These are phyloP conservation scores for Gamarada debralockiae DNA, from an alignment of 495 filamentous ascomycete genomes.

Conservation along the genomic window DNA sequence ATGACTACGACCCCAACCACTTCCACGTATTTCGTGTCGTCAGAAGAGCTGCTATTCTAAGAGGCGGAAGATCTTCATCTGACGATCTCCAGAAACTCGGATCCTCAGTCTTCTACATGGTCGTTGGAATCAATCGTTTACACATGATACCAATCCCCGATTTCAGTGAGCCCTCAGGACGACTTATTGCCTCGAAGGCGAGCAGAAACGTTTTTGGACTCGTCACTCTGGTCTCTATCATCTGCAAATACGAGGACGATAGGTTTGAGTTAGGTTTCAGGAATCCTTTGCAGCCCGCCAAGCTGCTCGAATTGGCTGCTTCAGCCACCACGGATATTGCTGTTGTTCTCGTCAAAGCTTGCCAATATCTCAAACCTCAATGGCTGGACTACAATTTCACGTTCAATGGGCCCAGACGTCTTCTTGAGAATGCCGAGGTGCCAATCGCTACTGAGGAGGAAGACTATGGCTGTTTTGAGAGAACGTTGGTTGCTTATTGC, in stretches of 20 bases:
- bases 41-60: slow-evolving; percentile 59
- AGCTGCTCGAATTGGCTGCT: slow-evolving; percentile 73
- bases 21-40: slow-evolving; percentile 84
- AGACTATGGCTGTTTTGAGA: slow-evolving; percentile 75
- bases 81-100: slow-evolving; percentile 75
- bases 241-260: slow-evolving; percentile 71
- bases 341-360: slow-evolving; percentile 64
- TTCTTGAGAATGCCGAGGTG: slow-evolving; percentile 1
- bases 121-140: slow-evolving; percentile 77
- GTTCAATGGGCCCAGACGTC: slow-evolving; percentile 37
- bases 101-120: slow-evolving; percentile 76
- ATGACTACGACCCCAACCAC: slow-evolving; percentile 64
- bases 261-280: slow-evolving; percentile 82
- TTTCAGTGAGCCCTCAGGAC: slow-evolving; percentile 44
- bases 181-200: slow-evolving; percentile 44
- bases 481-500: slow-evolving; percentile 83
- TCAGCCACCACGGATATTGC: slow-evolving; percentile 74
- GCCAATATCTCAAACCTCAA: slow-evolving; percentile 76
- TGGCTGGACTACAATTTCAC: slow-evolving; percentile 70
- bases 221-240: slow-evolving; percentile 66
- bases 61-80: slow-evolving; percentile 52
- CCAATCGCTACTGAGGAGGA: slow-evolving; percentile 64
- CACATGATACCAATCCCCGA: slow-evolving; percentile 75
- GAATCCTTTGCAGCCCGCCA: slow-evolving; percentile 58
- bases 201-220: slow-evolving; percentile 56